These are phyloP conservation scores for Liriodendron chinense DNA, from an alignment of 164 flowering plant genomes.

Conservation along the genomic window DNA sequence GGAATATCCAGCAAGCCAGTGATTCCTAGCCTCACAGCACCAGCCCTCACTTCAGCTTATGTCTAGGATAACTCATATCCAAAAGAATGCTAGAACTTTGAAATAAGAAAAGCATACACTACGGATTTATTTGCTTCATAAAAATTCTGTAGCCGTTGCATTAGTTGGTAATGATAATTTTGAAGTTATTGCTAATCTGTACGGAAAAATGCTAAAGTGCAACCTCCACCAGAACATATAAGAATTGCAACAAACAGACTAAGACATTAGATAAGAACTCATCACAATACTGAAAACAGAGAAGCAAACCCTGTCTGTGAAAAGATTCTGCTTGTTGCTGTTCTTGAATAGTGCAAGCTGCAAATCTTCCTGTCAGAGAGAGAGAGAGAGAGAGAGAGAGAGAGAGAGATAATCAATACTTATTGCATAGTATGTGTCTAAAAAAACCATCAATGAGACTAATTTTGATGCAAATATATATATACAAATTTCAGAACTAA, in stretches of 20 bases:
- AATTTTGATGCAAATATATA: background rate
- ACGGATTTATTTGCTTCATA: background rate
- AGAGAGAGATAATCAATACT: background rate
- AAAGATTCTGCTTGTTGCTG: slow-evolving; percentile 54
- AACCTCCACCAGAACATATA: background rate
- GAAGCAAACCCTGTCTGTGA: slow-evolving; percentile 52
- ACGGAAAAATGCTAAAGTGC: background rate
- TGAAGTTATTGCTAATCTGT: background rate
- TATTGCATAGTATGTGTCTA: background rate
- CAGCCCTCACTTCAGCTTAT: too few relatives aligned
- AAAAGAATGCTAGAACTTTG: too few relatives aligned
- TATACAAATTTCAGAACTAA: background rate
- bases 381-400: background rate
- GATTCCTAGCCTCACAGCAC: too few relatives aligned
- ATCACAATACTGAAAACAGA: background rate
- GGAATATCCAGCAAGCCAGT: too few relatives aligned
- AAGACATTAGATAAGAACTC: background rate
- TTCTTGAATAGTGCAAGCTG: slow-evolving; percentile 65
- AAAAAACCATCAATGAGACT: background rate
- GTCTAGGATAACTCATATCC: too few relatives aligned
- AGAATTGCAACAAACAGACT: background rate
- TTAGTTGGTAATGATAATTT: background rate
- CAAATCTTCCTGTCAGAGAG: slow-evolving; percentile 65
- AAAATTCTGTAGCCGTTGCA: background rate
- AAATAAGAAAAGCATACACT: too few relatives aligned